A percentile compares a stretch with the other conserved stretches of the same genome.
phyloP scores from a whole-genome alignment of 2,329 filamentous ascomycete genomes.

The Chrysoporthe deuterocubensis region DNA sequence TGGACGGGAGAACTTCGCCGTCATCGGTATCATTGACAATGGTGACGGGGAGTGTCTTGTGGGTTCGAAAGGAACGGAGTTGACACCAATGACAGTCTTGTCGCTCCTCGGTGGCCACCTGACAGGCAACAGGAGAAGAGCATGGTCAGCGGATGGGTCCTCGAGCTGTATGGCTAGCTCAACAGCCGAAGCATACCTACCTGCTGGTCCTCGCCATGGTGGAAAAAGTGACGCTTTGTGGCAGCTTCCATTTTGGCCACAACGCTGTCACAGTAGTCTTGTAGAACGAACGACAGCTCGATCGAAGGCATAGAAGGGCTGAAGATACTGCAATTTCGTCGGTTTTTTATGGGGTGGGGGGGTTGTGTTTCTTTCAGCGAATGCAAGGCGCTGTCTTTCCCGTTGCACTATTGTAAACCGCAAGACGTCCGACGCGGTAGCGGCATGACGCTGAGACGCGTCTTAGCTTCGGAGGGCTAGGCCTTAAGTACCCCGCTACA shows the following conservation, averaged over 20 bases:
- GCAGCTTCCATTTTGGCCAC: conserved; percentile 47
- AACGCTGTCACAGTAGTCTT: background rate
- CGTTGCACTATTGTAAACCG: too few relatives aligned
- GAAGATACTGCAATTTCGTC: background rate
- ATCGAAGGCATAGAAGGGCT: background rate
- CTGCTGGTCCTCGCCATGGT: conserved; percentile 44
- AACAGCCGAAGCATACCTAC: conserved; percentile 32
- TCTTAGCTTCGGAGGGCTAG: too few relatives aligned
- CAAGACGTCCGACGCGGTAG: too few relatives aligned
- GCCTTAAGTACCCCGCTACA: too few relatives aligned
- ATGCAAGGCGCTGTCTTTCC: too few relatives aligned
- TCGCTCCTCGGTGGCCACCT: conserved; percentile 16
- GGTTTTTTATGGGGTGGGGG: too few relatives aligned
- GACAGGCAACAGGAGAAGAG: background rate
- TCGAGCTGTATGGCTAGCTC: conserved; percentile 37
- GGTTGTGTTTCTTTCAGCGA: too few relatives aligned
- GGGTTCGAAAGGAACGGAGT: conserved; percentile 57
- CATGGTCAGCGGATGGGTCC: conserved; percentile 27
- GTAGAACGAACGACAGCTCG: too few relatives aligned
- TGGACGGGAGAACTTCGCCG: conserved; percentile 54
- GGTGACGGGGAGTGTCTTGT: conserved; percentile 56
- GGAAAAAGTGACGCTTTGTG: conserved; percentile 54
- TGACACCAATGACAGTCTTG: conserved; percentile 65
- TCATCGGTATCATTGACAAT: conserved; percentile 67
- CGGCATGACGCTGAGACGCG: too few relatives aligned